phyloP scores from a whole-genome alignment of 1,284 basidiomycete genomes.

The Chalciporus sp. region DNA sequence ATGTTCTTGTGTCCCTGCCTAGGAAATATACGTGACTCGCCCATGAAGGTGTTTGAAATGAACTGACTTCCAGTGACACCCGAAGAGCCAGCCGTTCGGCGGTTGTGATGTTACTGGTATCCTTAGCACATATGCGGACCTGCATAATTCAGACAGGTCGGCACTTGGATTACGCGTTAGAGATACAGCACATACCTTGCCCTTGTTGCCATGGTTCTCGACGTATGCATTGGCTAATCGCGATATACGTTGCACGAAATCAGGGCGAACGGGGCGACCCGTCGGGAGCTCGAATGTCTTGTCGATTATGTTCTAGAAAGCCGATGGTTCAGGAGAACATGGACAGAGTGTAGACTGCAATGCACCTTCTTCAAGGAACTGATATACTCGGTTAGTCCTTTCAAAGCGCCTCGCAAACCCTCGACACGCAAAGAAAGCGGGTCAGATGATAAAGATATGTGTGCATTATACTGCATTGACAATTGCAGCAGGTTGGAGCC shows the following conservation, averaged over 20 bases:
- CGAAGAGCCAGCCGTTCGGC: slow-evolving; percentile 58
- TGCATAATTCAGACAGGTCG: slow-evolving; percentile 28
- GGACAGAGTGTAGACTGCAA: slow-evolving; percentile 2
- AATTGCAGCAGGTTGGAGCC: slow-evolving; percentile 61
- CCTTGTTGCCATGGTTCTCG: slow-evolving; percentile 48
- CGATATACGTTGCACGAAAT: slow-evolving; percentile 64
- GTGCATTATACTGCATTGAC: slow-evolving; percentile 60
- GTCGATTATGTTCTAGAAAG: slow-evolving; percentile 49
- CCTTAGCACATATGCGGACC: slow-evolving; percentile 58
- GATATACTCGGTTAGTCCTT: slow-evolving; percentile 47
- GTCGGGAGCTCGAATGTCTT: slow-evolving; percentile 53
- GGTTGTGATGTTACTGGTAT: slow-evolving; percentile 39
- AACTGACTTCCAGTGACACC: slow-evolving; percentile 52
- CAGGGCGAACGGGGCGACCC: slow-evolving; percentile 40
- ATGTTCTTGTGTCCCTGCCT: slow-evolving; percentile 18
- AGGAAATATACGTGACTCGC: not conserved
- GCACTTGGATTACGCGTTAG: not conserved
- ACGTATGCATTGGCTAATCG: slow-evolving; percentile 63
- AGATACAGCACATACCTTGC: slow-evolving; percentile 41
- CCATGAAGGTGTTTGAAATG: not conserved
- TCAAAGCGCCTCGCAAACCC: slow-evolving; percentile 53
- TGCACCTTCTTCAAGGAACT: slow-evolving; percentile 51
- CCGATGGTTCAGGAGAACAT: not conserved
- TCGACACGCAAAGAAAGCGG: slow-evolving; percentile 62
- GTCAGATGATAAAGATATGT: slow-evolving; percentile 55